A percentile compares a stretch with the other conserved stretches of the same genome.
phyloP scores from a whole-genome alignment of 805 yeast species.

The Ogataea philodendri region DNA sequence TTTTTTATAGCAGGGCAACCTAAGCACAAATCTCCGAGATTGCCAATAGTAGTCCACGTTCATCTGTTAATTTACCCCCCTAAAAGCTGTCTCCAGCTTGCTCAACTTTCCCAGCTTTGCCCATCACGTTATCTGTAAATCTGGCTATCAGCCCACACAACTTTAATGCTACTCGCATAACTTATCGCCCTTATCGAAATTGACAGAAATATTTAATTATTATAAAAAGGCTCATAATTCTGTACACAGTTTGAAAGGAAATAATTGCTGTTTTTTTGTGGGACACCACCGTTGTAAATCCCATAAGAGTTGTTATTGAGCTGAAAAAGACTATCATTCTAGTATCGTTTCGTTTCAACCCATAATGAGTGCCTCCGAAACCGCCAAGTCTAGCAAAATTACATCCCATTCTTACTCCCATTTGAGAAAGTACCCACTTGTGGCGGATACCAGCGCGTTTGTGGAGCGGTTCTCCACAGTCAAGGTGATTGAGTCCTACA shows the following conservation, averaged over 20 bases:
- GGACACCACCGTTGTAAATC: neutral
- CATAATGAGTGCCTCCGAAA: conserved; percentile 12
- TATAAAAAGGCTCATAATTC: conserved; percentile 5
- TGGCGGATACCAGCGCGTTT: conserved; percentile 25
- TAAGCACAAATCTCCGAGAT: neutral
- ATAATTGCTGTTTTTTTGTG: conserved; percentile 1
- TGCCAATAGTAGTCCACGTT: too few relatives aligned
- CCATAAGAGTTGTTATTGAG: too few relatives aligned
- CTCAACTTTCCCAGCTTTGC: too few relatives aligned
- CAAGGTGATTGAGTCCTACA: conserved; percentile 19
- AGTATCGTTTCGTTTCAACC: too few relatives aligned
- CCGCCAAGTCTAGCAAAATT: conserved; percentile 14
- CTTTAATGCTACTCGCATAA: too few relatives aligned
- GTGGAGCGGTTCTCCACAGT: conserved; percentile 19
- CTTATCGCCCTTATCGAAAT: conserved; percentile 10
- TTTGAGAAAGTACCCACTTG: conserved; percentile 32
- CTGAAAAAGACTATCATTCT: conserved; percentile 1
- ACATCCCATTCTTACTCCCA: conserved; percentile 26
- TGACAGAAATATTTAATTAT: conserved; percentile 8
- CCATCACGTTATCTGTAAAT: neutral
- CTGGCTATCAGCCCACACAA: neutral
- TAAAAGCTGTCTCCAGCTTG: too few relatives aligned
- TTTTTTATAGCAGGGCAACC: too few relatives aligned
- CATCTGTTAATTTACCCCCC: too few relatives aligned
- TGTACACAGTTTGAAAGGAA: conserved; percentile 5